Conservation (phyloP, 345 rosid genomes). For the Acer negundo region DNA sequence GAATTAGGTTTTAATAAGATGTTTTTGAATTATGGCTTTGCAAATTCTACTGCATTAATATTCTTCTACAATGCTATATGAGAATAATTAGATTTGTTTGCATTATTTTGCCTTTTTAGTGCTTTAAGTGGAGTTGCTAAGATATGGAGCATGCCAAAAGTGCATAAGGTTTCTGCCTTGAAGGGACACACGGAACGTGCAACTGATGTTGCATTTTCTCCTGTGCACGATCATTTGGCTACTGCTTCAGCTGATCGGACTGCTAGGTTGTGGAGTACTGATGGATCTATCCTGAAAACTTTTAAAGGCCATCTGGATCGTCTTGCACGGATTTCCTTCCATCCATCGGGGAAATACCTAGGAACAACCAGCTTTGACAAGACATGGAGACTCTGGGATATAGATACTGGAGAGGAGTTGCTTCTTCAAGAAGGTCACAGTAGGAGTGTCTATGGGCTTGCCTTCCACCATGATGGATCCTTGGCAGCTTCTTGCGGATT, state of each 20-base stretch:
- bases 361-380: conserved; percentile 98
- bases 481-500: conserved; percentile 88
- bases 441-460: conserved; percentile 85
- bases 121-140: conserved; percentile 86
- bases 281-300: conserved; percentile 72
- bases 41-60: neutral
- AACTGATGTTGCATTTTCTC: conserved; percentile 91
- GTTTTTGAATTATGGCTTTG: too few relatives aligned
- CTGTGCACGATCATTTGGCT: conserved; percentile 65
- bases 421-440: conserved; percentile 98
- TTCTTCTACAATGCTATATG: neutral
- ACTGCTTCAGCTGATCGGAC: conserved; percentile 99
- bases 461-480: conserved; percentile 95
- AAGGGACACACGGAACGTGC: conserved; percentile 93
- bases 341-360: conserved; percentile 90
- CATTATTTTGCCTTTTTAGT: conserved; percentile 38
- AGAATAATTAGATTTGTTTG: conserved; percentile 22
- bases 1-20: too few relatives aligned
- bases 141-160: conserved; percentile 85
- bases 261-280: conserved; percentile 84
- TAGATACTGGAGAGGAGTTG: conserved; percentile 79
- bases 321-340: conserved; percentile 89
- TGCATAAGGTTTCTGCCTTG: conserved; percentile 54
- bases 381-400: conserved; percentile 98
- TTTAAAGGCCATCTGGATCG: conserved; percentile 95